phyloP scores from a whole-genome alignment of 2,329 filamentous ascomycete species.

The Rhynchosporium agropyri region DNA sequence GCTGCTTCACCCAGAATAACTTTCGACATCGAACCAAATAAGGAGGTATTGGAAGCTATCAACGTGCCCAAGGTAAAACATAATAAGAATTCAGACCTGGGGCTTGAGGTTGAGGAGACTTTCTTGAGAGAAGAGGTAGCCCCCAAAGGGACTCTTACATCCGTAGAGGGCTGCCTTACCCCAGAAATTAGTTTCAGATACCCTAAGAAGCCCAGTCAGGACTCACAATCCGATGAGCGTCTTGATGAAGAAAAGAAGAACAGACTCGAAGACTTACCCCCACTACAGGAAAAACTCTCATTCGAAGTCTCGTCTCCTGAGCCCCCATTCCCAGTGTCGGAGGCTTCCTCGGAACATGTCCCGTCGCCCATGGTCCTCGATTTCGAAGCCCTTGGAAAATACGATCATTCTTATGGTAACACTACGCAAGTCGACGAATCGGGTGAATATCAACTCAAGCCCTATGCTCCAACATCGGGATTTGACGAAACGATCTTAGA shows the following conservation, averaged over 20 bases:
- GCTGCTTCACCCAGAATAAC: no score
- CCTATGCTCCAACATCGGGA: background rate
- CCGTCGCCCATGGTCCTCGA: background rate
- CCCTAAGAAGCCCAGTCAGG: constrained; percentile 7
- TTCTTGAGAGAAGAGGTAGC: no score
- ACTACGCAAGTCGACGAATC: background rate
- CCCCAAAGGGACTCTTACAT: no score
- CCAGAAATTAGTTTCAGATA: background rate
- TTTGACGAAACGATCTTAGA: constrained; percentile 22
- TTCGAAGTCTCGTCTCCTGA: background rate
- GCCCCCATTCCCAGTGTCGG: constrained; percentile 4
- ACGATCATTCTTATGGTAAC: background rate
- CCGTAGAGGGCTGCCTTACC: no score
- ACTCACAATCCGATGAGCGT: background rate
- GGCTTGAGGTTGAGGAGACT: no score
- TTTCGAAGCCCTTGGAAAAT: background rate
- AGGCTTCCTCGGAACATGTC: background rate
- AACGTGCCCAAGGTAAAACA: no score
- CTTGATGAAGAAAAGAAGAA: background rate
- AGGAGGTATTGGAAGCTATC: no score
- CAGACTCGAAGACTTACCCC: background rate
- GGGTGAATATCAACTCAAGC: background rate
- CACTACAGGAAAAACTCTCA: background rate
- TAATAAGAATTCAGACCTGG: no score
- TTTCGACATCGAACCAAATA: no score